These are phyloP conservation scores for Davidsoniella virescens DNA, from an alignment of 2,329 filamentous ascomycete genomes.

Conservation along the genomic window DNA sequence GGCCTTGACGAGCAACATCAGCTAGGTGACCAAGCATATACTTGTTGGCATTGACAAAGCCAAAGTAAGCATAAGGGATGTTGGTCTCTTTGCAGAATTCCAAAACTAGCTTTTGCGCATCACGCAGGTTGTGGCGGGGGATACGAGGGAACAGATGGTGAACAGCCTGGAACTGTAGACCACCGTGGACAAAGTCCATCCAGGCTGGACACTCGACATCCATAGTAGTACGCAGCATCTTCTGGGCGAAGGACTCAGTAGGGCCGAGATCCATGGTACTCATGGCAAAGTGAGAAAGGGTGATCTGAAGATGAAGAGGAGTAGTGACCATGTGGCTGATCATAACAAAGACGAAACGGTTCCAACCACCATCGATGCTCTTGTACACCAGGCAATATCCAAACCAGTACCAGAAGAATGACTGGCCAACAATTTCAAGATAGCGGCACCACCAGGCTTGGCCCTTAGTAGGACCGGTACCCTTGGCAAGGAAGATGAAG, in stretches of 20 bases:
- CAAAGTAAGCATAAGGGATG: slow-evolving; percentile 73
- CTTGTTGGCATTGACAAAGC: slow-evolving; percentile 70
- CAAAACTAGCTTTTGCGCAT: slow-evolving; percentile 57
- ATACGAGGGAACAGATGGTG: slow-evolving; percentile 76
- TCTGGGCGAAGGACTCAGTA: slow-evolving; percentile 74
- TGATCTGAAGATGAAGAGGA: slow-evolving; percentile 78
- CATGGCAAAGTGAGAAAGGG: slow-evolving; percentile 86
- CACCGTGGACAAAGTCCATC: slow-evolving; percentile 81
- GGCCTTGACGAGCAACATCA: slow-evolving; percentile 66
- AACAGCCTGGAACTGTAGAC: slow-evolving; percentile 76
- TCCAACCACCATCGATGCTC: slow-evolving; percentile 50
- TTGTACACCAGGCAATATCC: slow-evolving; percentile 68
- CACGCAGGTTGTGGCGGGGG: slow-evolving; percentile 68
- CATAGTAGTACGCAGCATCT: slow-evolving; percentile 87
- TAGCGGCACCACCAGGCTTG: slow-evolving; percentile 71
- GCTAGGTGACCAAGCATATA: slow-evolving; percentile 60
- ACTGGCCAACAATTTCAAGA: slow-evolving; percentile 59
- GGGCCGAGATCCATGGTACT: slow-evolving; percentile 74
- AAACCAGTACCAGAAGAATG: slow-evolving; percentile 77
- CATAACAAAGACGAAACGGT: slow-evolving; percentile 58
- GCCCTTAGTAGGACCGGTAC: slow-evolving; percentile 56
- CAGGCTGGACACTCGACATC: slow-evolving; percentile 76
- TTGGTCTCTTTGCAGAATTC: slow-evolving; percentile 70
- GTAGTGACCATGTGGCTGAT: slow-evolving; percentile 68
- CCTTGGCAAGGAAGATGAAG: slow-evolving; percentile 58